Evolutionary conservation across 495 filamentous ascomycete genomes (phyloP), one percentile per base, ranked within the genome.

Genomic region (Aspergillus bertholletiae): DNA sequence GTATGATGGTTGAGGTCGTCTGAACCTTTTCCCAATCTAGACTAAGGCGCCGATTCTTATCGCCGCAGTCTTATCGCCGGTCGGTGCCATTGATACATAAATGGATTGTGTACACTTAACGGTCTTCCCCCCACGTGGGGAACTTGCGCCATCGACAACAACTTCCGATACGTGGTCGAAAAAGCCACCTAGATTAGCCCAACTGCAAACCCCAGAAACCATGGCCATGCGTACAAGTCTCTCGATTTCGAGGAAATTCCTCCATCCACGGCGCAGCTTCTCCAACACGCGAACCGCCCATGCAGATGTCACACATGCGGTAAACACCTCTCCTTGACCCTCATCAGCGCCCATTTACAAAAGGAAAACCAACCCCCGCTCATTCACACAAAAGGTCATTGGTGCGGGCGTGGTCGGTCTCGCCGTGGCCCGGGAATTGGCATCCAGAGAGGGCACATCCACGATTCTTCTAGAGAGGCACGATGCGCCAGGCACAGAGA

Each of bases 331-430:
- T n/a, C 28, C 24, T 41, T 46, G 28, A 58, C n/a, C 37, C 22
- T 46, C 22, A 22, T 15, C 22, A 7, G n/a, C 17, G 1, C 18
- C 17, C 21, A n/a, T 40, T 15, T 9, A 47, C 39, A 11, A 41
- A 9, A n/a, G 24, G 18, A 5, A 35, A 47, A 24, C 45, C 51
- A 44, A 54, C 59, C 57, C 43, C 65, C n/a, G n/a, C n/a, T n/a
- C n/a, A n/a, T n/a, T n/a, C 46, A 46, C 23, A 28, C 5, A 18
- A 44, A 28, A 91, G 88, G 82, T 95, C 3, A 89, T 98, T 49
- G 94, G 95, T 56, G 94, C 80, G 53, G 94, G 94, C 18, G 94
- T 90, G 1, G 89, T 98, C 22, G 94, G 94, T 4, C 82, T 98
- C 3, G 88, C 94, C n/a, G 82, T 96, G 56, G 90, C 94, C 1